Percentiles rank a stretch among this genome's conserved stretches.
Conservation (phyloP, 257 asterid species). For the Solanum dulcamara region DNA sequence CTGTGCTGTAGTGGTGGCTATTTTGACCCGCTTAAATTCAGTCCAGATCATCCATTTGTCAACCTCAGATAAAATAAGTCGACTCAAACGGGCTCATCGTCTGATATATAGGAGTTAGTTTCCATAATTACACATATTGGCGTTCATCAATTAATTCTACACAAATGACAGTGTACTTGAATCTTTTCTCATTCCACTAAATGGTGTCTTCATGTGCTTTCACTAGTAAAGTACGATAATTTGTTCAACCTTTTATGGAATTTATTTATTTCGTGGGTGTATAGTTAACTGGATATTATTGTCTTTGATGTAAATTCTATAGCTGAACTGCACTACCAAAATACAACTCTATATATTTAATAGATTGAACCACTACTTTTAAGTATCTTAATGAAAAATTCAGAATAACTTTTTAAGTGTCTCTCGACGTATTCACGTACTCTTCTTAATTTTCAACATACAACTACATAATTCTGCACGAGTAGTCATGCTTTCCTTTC, state of each 20-base stretch:
- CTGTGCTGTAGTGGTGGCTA: too few species aligned
- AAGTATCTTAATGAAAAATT: neutral
- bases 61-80: too few species aligned
- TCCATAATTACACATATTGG: neutral
- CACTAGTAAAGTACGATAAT: neutral
- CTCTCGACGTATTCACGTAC: neutral
- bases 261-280: neutral
- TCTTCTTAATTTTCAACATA: neutral
- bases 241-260: neutral
- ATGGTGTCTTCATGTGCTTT: neutral
- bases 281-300: neutral
- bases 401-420: neutral
- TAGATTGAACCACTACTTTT: neutral
- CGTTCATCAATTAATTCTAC: neutral
- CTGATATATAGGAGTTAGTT: too few species aligned
- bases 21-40: too few species aligned
- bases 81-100: too few species aligned
- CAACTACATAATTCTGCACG: neutral
- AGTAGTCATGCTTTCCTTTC: neutral
- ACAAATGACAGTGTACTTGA: neutral
- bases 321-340: neutral
- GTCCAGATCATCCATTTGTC: too few species aligned
- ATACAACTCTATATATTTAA: neutral
- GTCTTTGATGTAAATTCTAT: neutral
- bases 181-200: neutral